These are phyloP conservation scores for Boletus sp. DNA, from an alignment of 768 basidiomycete genomes.

Conservation along the genomic window DNA sequence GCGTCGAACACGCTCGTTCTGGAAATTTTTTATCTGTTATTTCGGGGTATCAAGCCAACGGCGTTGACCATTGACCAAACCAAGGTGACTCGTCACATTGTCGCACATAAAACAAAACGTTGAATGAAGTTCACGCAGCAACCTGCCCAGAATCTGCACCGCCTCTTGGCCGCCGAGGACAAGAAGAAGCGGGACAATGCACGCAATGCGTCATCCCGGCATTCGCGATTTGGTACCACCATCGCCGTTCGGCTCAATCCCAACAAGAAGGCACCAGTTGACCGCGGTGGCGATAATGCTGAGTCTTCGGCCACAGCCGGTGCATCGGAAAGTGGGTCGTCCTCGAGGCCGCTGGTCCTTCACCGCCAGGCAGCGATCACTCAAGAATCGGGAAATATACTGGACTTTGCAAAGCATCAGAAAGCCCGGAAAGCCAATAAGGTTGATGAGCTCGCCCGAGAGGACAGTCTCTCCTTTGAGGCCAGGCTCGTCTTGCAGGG, in stretches of 20 bases:
- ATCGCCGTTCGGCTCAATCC: conserved; percentile 75
- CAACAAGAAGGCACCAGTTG: conserved; percentile 40
- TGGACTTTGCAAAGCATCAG: conserved; percentile 69
- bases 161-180: conserved; percentile 77
- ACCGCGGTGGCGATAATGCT: conserved; percentile 21
- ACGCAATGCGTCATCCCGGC: conserved; percentile 66
- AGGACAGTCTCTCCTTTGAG: conserved; percentile 67
- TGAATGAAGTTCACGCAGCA: conserved; percentile 44
- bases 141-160: conserved; percentile 64
- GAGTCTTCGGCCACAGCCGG: conserved; percentile 22
- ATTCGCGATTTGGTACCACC: conserved; percentile 96
- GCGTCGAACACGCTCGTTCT: conserved; percentile 87
- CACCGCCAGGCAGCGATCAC: conserved; percentile 84
- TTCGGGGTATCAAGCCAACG: conserved; percentile 72
- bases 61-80: conserved; percentile 58
- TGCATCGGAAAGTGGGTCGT: conserved; percentile 19
- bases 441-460: conserved; percentile 63
- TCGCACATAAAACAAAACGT: not conserved
- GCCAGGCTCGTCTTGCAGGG: conserved; percentile 63
- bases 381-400: conserved; percentile 60
- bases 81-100: conserved; percentile 44
- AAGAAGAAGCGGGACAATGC: conserved; percentile 56
- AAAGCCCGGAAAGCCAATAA: conserved; percentile 58
- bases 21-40: conserved; percentile 91
- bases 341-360: conserved; percentile 64